phyloP scores from a whole-genome alignment of 1,284 basidiomycete species.

The Apiotrichum akiyoshidainum region DNA sequence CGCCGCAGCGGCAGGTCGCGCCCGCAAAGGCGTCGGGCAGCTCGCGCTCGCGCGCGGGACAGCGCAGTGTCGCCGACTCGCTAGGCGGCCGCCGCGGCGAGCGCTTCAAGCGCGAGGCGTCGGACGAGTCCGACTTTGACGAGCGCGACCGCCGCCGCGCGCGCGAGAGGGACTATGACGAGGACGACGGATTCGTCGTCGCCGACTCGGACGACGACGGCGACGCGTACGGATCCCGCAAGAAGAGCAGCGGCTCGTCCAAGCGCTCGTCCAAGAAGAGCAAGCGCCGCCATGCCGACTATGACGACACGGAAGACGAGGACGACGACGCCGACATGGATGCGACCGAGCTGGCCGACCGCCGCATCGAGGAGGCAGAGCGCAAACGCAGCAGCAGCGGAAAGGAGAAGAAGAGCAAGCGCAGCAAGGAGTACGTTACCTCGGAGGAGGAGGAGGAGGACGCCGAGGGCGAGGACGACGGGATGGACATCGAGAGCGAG shows the following conservation, averaged over 20 bases:
- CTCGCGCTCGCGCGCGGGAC: slow-evolving; percentile 4
- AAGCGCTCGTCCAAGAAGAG: slow-evolving; percentile 1
- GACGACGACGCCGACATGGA: slow-evolving; percentile 30
- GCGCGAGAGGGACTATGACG: slow-evolving; percentile 34
- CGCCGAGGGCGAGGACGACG: slow-evolving; percentile 32
- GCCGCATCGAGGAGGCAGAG: slow-evolving; percentile 37
- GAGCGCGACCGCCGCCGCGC: slow-evolving; percentile 4
- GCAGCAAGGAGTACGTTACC: slow-evolving; percentile 33
- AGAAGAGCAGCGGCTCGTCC: slow-evolving; percentile 7
- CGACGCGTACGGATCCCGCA: slow-evolving; percentile 11
- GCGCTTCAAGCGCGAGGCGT: slow-evolving; percentile 17
- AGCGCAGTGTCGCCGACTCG: slow-evolving; percentile 7
- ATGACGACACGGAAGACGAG: slow-evolving; percentile 15
- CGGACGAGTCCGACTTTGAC: slow-evolving; percentile 14
- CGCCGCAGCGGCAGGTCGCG: slow-evolving; percentile 19
- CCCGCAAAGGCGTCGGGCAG: neutral
- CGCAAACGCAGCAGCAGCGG: slow-evolving; percentile 25
- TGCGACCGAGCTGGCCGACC: slow-evolving; percentile 40
- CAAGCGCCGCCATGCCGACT: slow-evolving; percentile 12
- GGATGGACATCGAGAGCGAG: slow-evolving; percentile 49
- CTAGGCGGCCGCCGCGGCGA: slow-evolving; percentile 9
- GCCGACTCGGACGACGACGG: slow-evolving; percentile 35
- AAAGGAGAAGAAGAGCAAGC: slow-evolving; percentile 18
- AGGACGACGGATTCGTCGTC: slow-evolving; percentile 49
- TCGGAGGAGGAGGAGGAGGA: slow-evolving; percentile 38